Evolutionary conservation across 345 rosid genomes (phyloP), one percentile per base, ranked within the genome.

Genomic region (Clausena lansium): DNA sequence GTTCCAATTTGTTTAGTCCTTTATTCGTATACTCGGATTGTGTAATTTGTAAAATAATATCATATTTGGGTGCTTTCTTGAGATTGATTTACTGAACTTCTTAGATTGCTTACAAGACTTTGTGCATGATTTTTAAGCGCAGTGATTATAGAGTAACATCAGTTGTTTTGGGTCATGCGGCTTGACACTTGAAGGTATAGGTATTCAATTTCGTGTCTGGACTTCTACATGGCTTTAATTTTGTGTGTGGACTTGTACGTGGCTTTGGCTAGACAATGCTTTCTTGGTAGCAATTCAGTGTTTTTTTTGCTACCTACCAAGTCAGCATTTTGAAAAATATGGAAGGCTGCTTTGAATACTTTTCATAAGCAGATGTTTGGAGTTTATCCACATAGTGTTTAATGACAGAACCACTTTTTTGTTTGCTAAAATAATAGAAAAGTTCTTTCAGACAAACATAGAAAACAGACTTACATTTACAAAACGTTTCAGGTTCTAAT

Each of bases 401-500:
- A 45, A 68, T 27, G 55, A 14, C 9, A 25, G 61, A 70, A 11
- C 54, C 13, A 15, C 36, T 5, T 27, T 1, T 45, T 2, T 11
- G 30, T 77, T 20, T 17, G n/a, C 19, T 6, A 57, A 45, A 32
- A 17, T 8, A 61, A 25, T 41, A 27, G 36, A 58, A 13, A 10
- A 20, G 41, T 28, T 28, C 52, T 8, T 59, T 74, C 27, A 55
- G 5, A 22, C 0, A 14, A 45, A 45, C 50, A 45, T 4, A 25
- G 71, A 19, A 62, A 70, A 27, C 45, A 4, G 60, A 73, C 52
- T 69, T 35, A 57, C 45, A 20, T 74, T 71, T 72, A 62, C 68
- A 59, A n/a, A 52, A 55, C 17, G 22, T 59, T 71, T 82, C 65
- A 81, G 79, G 79, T 57, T 60, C 35, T 52, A 71, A 88, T 85